These are phyloP conservation scores for Lyophyllum shimeji DNA, from an alignment of 768 basidiomycete genomes.

Conservation along the genomic window DNA sequence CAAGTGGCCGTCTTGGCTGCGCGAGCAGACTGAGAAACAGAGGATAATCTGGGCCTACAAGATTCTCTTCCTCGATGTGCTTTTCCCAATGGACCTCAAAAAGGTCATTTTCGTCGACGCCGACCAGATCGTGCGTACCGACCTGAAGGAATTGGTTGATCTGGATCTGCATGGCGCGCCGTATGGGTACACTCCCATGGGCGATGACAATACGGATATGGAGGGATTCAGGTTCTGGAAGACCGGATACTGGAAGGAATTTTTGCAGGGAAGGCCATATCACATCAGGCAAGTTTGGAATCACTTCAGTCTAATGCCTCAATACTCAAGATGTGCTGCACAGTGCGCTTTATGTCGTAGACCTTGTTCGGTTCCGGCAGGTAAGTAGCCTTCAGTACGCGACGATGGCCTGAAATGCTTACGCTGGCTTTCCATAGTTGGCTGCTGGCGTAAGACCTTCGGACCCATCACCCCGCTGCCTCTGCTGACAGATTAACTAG, in stretches of 20 bases:
- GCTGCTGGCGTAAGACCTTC: conserved; percentile 46
- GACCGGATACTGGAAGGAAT: conserved; percentile 92
- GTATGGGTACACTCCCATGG: conserved; percentile 98
- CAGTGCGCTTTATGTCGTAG: conserved; percentile 94
- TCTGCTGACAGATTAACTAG: conserved; percentile 31
- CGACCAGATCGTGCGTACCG: conserved; percentile 96
- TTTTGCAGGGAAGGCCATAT: conserved; percentile 80
- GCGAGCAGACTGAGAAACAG: conserved; percentile 97
- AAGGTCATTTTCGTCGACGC: conserved; percentile 99
- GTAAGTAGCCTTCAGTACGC: conserved; percentile 33
- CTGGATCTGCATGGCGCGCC: conserved; percentile 90
- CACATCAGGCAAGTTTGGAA: conserved; percentile 82
- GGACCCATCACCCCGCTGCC: neutral
- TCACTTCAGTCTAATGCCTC: neutral
- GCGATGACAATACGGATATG: conserved; percentile 91
- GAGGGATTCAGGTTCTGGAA: conserved; percentile 99
- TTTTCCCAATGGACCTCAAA: conserved; percentile 98
- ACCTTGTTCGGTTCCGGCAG: conserved; percentile 93
- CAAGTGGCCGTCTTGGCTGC: conserved; percentile 98
- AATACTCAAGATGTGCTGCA: neutral
- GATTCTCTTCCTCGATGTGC: conserved; percentile 97
- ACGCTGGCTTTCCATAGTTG: conserved; percentile 31
- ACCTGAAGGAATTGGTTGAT: conserved; percentile 92
- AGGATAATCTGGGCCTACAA: conserved; percentile 99
- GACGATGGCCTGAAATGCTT: neutral